These are phyloP conservation scores for Colletotrichum karsti DNA, from an alignment of 2,329 filamentous ascomycete species.

Conservation along the genomic window DNA sequence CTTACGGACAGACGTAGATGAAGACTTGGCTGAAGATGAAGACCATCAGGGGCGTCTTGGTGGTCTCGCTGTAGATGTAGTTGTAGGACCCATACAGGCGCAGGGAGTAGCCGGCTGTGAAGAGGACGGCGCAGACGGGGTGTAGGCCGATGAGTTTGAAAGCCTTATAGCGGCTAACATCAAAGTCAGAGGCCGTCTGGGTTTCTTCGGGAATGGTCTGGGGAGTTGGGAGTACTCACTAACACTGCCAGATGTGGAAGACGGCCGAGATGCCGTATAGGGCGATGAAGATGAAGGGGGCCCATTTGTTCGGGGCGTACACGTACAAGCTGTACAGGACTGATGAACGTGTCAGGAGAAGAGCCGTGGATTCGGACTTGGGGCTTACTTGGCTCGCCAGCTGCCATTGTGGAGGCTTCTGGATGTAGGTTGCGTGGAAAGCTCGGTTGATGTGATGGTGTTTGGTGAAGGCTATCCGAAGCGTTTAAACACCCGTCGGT, in stretches of 20 bases:
- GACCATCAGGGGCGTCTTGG: constrained; percentile 40
- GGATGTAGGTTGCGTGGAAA: not conserved
- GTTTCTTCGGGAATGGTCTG: too few relatives aligned
- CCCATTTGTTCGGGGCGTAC: constrained; percentile 63
- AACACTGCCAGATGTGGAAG: constrained; percentile 63
- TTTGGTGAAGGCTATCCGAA: not conserved
- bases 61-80: constrained; percentile 43
- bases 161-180: constrained; percentile 56
- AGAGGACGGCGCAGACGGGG: constrained; percentile 57
- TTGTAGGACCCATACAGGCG: constrained; percentile 61
- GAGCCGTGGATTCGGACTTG: accelerated
- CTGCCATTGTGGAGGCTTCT: not conserved
- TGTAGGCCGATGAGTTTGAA: constrained; percentile 61
- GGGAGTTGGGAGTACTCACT: constrained; percentile 35
- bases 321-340: constrained; percentile 31
- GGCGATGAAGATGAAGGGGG: constrained; percentile 61
- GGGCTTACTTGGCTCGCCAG: not conserved
- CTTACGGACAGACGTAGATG: constrained; percentile 47
- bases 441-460: not conserved
- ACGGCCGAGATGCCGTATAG: constrained; percentile 54
- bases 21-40: constrained; percentile 53
- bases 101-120: constrained; percentile 61
- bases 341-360: not conserved
- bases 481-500: too few relatives aligned
- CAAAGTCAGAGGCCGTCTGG: not conserved